These are phyloP conservation scores for Cytospora chrysosperma DNA, from an alignment of 2,329 filamentous ascomycete genomes.

Conservation along the genomic window DNA sequence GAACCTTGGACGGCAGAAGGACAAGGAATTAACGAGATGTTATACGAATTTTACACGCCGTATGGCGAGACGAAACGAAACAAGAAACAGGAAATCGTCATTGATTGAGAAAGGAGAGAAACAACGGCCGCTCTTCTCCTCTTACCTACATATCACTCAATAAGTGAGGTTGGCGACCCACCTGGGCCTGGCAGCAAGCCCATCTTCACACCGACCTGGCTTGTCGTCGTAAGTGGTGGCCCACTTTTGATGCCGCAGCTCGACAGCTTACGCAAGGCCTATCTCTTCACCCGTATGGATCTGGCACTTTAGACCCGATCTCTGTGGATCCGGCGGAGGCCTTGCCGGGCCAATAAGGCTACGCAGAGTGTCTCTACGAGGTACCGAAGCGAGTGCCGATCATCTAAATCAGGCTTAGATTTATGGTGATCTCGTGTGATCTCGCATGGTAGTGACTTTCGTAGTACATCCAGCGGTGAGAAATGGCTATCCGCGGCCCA, in stretches of 20 bases:
- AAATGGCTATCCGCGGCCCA: too few species aligned
- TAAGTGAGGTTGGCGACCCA: not conserved
- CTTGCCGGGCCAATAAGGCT: too few species aligned
- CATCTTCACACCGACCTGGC: not conserved
- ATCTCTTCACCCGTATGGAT: too few species aligned
- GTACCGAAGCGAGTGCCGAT: too few species aligned
- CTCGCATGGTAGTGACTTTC: too few species aligned
- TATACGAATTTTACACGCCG: not conserved
- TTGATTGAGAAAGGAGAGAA: not conserved
- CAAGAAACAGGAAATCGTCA: not conserved
- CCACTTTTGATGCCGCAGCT: conserved; percentile 19
- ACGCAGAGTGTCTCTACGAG: too few species aligned
- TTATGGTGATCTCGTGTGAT: too few species aligned
- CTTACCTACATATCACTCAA: not conserved
- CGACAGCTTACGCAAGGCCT: conserved; percentile 12
- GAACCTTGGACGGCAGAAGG: too few species aligned
- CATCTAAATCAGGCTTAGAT: too few species aligned
- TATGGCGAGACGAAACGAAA: not conserved
- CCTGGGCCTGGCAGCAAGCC: not conserved
- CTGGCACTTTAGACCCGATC: too few species aligned
- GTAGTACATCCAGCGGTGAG: too few species aligned
- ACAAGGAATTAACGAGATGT: not conserved
- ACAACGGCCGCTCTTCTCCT: not conserved
- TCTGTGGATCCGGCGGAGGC: too few species aligned
- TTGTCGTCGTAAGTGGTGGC: not conserved